Evolutionary conservation across 345 rosid species (phyloP), one percentile per base, ranked within the genome.

Genomic region (Salix brachista): DNA sequence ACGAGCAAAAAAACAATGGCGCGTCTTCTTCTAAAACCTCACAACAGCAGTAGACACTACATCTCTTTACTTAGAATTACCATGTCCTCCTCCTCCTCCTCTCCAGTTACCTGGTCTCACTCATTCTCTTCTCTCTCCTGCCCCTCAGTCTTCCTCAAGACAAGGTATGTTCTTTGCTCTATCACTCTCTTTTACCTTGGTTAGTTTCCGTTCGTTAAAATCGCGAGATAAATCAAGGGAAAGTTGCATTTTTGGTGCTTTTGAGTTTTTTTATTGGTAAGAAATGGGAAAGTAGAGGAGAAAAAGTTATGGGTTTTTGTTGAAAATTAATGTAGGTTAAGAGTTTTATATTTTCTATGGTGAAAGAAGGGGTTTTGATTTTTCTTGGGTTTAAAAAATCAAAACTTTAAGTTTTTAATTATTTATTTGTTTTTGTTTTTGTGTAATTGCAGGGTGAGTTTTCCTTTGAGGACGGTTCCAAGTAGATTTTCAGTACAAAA

Each of bases 401-500:
- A 3, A 9, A 10, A 32, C 30, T 18, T 21, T 3, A 2, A 5
- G 21, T 18, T 23, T 36, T 52, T 16, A 18, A 10, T 23, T 16
- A 19, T 3, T 50, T 19, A 1, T 62, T n/a, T 34, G 1, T 13
- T n/a, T n/a, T 76, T 64, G n/a, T 69, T 13, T 12, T 18, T 13
- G 10, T 18, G 32, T 34, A 42, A 36, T 83, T 82, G 76, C 87
- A 93, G 98, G 88, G n/a, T 80, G 68, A 77, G 60, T 70, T 83
- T 86, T 87, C 83, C 81, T 18, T 44, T 70, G 79, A 86, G 81
- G 58, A 80, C 73, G 73, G 80, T 74, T 72, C 74, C 71, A 69
- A 68, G 50, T 80, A 78, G 76, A 36, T 25, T 85, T 79, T 74
- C 75, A 44, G 84, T 77, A 64, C 84, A 78, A 66, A 84, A 82